Conservation (phyloP, 768 basidiomycete species). For the Mycena floridula region DNA sequence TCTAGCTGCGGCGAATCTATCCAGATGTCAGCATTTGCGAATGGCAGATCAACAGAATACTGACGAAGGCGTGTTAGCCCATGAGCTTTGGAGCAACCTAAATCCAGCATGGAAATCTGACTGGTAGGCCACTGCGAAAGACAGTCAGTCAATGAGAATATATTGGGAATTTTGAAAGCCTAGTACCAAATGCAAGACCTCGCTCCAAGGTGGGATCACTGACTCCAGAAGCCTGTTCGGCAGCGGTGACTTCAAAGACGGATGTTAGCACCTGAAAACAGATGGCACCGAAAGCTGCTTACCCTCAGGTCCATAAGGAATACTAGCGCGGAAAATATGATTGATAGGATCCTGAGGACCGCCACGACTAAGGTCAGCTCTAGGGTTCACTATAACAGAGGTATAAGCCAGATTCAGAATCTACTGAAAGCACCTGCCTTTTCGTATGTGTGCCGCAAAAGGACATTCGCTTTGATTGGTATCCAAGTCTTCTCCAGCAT, state of each 20-base stretch:
- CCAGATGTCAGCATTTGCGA: not conserved
- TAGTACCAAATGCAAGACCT: slow-evolving; percentile 1
- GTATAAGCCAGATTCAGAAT: no score
- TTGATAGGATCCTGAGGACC: slow-evolving; percentile 13
- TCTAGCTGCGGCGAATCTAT: not conserved
- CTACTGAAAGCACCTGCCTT: no score
- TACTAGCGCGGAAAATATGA: slow-evolving; percentile 22
- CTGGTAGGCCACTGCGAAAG: slow-evolving; percentile 20
- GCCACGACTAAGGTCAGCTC: slow-evolving; percentile 38
- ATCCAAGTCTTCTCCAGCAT: slow-evolving; percentile 10
- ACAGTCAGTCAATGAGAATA: not conserved
- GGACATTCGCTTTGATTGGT: slow-evolving; percentile 22
- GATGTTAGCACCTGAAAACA: slow-evolving; percentile 5
- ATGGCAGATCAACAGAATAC: no score
- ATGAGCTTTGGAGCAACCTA: slow-evolving; percentile 23
- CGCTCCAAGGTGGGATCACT: not conserved
- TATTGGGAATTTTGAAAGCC: not conserved
- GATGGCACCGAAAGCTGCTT: not conserved
- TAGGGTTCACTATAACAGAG: no score
- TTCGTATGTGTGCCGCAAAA: slow-evolving; percentile 24
- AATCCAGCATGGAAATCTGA: slow-evolving; percentile 23
- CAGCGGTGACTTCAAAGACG: not conserved
- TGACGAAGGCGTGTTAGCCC: slow-evolving; percentile 26
- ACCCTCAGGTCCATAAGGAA: slow-evolving; percentile 25
- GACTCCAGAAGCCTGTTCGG: not conserved